Base-by-base conservation (phyloP, 2,329 filamentous ascomycete species). In the Bipolaris cookei region DNA sequence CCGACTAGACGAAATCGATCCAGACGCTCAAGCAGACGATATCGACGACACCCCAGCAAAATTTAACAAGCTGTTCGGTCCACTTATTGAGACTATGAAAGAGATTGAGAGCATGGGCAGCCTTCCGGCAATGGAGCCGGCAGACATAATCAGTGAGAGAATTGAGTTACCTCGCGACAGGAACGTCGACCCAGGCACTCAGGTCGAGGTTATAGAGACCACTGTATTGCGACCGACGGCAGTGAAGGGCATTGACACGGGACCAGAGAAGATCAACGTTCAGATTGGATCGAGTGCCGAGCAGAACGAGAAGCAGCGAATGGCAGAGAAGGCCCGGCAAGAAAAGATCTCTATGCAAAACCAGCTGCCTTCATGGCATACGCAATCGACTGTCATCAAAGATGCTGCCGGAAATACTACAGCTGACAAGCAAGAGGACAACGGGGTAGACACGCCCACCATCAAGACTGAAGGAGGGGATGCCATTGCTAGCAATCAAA, bases 21-120 rank as follows among this genome's bases (percentile, higher is more conserved):
- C 69, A 13, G 70, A 67, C 13, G 67, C 60, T 23, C 64, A 70
- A 37, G 70, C 69, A 32, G 65, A 68, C 39, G 69, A 71, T 18
- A 68, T 65, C 41, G 72, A 74, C 51, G 86, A 78, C 44, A 75
- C 73, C 2, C 76, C 76, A 1, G 76, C 76, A 43, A 76, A 73
- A 43, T 78, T 95, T 68, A 94, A 94, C 76, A 86, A 88, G 67
- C 89, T 94, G 73, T 88, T 94, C 76, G 88, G 88, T 65, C 91
- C 91, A 67, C 88, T 95, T 64, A 89, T 90, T 54, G 55, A 58
- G 39, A 86, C 90, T 56, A 82, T 92, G 51, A 43, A 42, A 5
- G 46, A 58, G 8, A 81, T 96, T 61, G 89, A 89, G 53, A 84
- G 89, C 69, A 91, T 96, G 58, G 91, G 95, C 71, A 82, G 84